Base-by-base conservation (phyloP, 169 alveolate species). In the Plasmodium inui region DNA sequence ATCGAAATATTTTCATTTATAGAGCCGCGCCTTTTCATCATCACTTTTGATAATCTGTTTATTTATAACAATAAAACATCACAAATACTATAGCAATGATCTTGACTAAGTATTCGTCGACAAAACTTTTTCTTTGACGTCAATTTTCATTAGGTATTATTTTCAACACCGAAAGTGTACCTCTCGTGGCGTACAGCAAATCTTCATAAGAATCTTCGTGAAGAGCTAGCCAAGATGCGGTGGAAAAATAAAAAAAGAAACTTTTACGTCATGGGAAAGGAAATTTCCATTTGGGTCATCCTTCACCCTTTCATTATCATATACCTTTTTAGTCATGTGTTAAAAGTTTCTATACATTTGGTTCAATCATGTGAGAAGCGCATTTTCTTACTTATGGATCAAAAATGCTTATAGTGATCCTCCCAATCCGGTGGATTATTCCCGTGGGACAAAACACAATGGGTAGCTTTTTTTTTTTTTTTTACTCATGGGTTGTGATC, bases 61-160 rank as follows among this genome's bases (percentile, higher is more conserved):
- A 14, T 78, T 89, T 89, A 61, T 89, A 89, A 89, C 89, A 79
- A 79, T 89, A 79, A 89, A 89, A 89, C 94, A 89, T 89, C 88
- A 78, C 88, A 89, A 89, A 89, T 89, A 89, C 94, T 89, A 89
- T 89, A 89, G 94, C 94, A 89, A 89, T 89, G 94, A 89, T 89
- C 94, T 89, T 89, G 94, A 89, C 94, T 89, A 89, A 89, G 94
- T 89, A 89, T 89, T 89, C 94, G 94, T 89, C 94, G 89, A 61
- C 83, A 70, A 44, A 46, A 5, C 10, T 2, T 28, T 8, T 30
- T 34, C 2, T 14, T 37, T 22, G 14, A 0, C n/a, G 1, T 12
- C 39, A 22, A 0, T 9, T 53, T 61, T 79, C 8, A 79, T 28
- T 79, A 46, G 71, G 94, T 89, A 39, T 14, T 39, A 12, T 79